Conservation (phyloP, 2,329 filamentous ascomycete species). For the Nemania sp. region DNA sequence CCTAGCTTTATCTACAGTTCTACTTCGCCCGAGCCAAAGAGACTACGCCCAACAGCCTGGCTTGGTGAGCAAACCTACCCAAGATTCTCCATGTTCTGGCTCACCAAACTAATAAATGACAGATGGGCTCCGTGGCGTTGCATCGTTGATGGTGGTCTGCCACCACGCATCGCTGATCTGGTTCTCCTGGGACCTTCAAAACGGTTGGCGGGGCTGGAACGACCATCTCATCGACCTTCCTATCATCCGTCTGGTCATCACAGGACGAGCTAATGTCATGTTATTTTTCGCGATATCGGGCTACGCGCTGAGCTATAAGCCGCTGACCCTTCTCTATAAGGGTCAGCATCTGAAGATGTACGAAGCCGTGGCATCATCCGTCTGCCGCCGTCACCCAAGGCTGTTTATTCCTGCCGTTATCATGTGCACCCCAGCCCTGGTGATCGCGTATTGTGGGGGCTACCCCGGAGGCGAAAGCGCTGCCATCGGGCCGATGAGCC, state of each 20-base stretch:
- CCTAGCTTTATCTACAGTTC: too few species aligned
- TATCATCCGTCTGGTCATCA: conserved; percentile 44
- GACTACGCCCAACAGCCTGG: conserved; percentile 37
- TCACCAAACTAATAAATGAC: conserved; percentile 1
- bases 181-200: conserved; percentile 39
- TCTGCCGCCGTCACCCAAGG: conserved; percentile 37
- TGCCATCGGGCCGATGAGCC: conserved; percentile 24
- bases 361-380: conserved; percentile 34
- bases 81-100: not conserved
- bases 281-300: conserved; percentile 50
- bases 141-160: conserved; percentile 59
- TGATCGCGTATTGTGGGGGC: conserved; percentile 30
- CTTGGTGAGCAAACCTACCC: conserved; percentile 28
- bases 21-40: not conserved
- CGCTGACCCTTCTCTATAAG: conserved; percentile 39
- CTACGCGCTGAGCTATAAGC: conserved; percentile 45
- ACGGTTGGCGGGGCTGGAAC: conserved; percentile 32
- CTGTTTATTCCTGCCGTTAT: conserved; percentile 36
- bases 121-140: conserved; percentile 60
- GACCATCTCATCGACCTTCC: conserved; percentile 42
- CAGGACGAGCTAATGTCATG: conserved; percentile 45
- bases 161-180: conserved; percentile 47
- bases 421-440: conserved; percentile 25
- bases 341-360: conserved; percentile 30
- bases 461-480: conserved; percentile 27